Conservation (phyloP, 306 rosid species). For the Fagus sylvatica region DNA sequence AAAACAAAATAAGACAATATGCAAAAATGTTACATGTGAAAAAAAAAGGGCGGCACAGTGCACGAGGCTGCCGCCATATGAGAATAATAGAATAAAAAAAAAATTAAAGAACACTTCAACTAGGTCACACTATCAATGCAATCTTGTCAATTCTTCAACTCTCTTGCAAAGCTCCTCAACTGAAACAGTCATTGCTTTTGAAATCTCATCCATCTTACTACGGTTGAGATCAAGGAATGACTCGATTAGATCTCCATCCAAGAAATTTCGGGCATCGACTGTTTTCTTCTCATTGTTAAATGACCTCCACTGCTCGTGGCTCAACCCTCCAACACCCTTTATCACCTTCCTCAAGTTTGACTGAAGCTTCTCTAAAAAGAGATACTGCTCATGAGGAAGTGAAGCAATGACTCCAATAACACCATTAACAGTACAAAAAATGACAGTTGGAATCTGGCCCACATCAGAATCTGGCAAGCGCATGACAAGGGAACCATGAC, state of each 20-base stretch:
- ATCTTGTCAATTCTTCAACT: slow-evolving; percentile 89
- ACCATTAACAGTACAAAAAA: slow-evolving; percentile 92
- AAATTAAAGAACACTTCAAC: neutral
- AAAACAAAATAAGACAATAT: no score
- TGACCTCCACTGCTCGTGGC: slow-evolving; percentile 98
- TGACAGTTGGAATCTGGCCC: slow-evolving; percentile 91
- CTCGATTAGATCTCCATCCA: slow-evolving; percentile 96
- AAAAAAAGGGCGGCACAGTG: neutral
- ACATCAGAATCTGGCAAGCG: slow-evolving; percentile 93
- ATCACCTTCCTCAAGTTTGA: slow-evolving; percentile 87
- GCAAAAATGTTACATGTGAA: no score
- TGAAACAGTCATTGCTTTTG: slow-evolving; percentile 55
- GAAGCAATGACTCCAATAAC: slow-evolving; percentile 97
- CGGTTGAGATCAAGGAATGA: slow-evolving; percentile 93
- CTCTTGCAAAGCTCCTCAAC: slow-evolving; percentile 98
- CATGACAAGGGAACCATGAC: slow-evolving; percentile 90
- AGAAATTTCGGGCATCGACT: slow-evolving; percentile 75
- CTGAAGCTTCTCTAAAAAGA: slow-evolving; percentile 89
- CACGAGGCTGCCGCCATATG: no score
- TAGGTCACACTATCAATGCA: slow-evolving; percentile 55
- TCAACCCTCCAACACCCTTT: slow-evolving; percentile 94
- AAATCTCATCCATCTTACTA: slow-evolving; percentile 83
- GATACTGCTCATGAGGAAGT: slow-evolving; percentile 83
- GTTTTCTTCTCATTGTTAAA: slow-evolving; percentile 90
- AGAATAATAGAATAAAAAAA: no score